Evolutionary conservation across 345 rosid species (phyloP).

Genomic region (Populus deltoides): DNA sequence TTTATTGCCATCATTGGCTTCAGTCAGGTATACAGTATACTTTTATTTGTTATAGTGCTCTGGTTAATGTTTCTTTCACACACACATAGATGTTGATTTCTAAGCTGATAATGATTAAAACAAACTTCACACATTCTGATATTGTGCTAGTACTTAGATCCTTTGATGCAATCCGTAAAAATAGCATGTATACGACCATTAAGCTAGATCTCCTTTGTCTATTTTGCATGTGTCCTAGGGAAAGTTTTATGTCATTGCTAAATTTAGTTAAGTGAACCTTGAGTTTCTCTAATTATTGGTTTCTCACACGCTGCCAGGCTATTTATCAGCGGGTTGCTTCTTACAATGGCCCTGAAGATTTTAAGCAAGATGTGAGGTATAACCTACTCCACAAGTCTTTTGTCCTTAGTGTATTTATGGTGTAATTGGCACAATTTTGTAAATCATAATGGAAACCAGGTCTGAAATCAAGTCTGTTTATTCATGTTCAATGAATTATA

Average conservation of each 20-base stretch:
- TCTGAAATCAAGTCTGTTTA: too few relatives aligned
- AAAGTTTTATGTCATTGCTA: background rate
- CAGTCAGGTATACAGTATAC: conserved; percentile 62
- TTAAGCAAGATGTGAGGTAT: conserved; percentile 49
- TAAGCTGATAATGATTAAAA: background rate
- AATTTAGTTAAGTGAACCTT: background rate
- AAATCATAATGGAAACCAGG: too few relatives aligned
- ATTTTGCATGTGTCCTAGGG: background rate
- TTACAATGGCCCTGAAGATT: conserved; percentile 60
- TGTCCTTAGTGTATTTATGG: too few relatives aligned
- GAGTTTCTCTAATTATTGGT: background rate
- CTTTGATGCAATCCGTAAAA: background rate
- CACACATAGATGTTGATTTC: background rate
- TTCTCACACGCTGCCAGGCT: conserved; percentile 43
- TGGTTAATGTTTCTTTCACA: background rate
- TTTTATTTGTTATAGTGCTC: conserved; percentile 8
- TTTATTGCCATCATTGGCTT: conserved; percentile 71
- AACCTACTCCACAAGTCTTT: too few relatives aligned
- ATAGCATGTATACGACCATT: background rate
- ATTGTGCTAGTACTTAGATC: background rate
- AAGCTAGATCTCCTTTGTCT: background rate
- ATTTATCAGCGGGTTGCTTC: conserved; percentile 62
- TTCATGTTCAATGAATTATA: background rate
- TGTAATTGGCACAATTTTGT: too few relatives aligned
- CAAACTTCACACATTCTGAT: background rate